Percentiles rank a stretch among this genome's conserved stretches.
Evolutionary conservation across 2,329 filamentous ascomycete species (phyloP).

Genomic region (Cucurbitaria berberidis): DNA sequence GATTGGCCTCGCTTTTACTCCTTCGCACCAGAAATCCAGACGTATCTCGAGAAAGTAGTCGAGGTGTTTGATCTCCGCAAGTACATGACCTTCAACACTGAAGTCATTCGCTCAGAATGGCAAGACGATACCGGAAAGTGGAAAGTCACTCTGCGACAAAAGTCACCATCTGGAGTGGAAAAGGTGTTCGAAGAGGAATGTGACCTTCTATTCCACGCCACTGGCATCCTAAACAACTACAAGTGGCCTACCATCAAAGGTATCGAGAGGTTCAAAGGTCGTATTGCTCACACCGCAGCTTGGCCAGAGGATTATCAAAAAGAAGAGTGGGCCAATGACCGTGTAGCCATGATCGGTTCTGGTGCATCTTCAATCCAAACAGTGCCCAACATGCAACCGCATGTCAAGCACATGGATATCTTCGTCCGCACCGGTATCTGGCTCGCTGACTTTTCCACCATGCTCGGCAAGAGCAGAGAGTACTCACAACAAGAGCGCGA

Average conservation of each 20-base stretch:
- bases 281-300: constrained; percentile 51
- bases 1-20: constrained; percentile 58
- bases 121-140: constrained; percentile 57
- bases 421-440: constrained; percentile 56
- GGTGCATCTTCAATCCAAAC: constrained; percentile 55
- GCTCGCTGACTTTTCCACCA: constrained; percentile 56
- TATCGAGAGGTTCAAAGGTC: constrained; percentile 55
- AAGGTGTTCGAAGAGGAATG: constrained; percentile 53
- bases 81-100: constrained; percentile 60
- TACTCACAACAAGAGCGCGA: constrained; percentile 54
- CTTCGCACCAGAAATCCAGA: constrained; percentile 55
- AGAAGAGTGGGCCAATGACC: constrained; percentile 50
- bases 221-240: constrained; percentile 52
- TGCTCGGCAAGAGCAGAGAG: constrained; percentile 53
- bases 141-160: constrained; percentile 57
- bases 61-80: constrained; percentile 57
- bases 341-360: constrained; percentile 54
- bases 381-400: constrained; percentile 56
- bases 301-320: constrained; percentile 56
- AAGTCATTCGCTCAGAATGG: constrained; percentile 57
- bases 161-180: constrained; percentile 37
- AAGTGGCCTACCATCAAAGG: constrained; percentile 50
- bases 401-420: constrained; percentile 54
- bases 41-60: constrained; percentile 58
- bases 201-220: constrained; percentile 53